Conservation (phyloP, 2,329 filamentous ascomycete species). For the Gremmenia infestans region DNA sequence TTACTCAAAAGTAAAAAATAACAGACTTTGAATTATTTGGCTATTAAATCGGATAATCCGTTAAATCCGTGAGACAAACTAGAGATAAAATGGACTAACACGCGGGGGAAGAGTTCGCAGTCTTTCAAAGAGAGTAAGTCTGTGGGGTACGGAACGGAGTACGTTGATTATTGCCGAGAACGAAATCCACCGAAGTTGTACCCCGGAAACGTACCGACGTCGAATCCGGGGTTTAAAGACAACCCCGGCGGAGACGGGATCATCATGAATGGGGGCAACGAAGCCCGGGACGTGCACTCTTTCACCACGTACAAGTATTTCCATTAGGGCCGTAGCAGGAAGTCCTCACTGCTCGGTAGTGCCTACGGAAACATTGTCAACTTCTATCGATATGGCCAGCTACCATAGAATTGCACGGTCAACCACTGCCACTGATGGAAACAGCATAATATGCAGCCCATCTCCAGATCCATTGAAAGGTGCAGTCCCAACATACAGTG, state of each 20-base stretch:
- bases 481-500: background rate
- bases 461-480: background rate
- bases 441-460: background rate
- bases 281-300: constrained; percentile 68
- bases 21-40: too few relatives aligned
- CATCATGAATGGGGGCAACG: constrained; percentile 66
- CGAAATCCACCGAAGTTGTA: too few relatives aligned
- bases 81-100: too few relatives aligned
- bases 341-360: constrained; percentile 65
- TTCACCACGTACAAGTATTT: constrained; percentile 74
- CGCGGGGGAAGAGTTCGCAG: too few relatives aligned
- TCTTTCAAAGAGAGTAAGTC: too few relatives aligned
- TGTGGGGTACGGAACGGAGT: too few relatives aligned
- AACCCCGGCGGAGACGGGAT: constrained; percentile 63
- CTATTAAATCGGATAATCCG: too few relatives aligned
- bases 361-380: constrained; percentile 67
- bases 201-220: too few relatives aligned
- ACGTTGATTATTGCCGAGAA: too few relatives aligned
- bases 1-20: too few relatives aligned
- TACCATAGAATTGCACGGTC: constrained; percentile 24
- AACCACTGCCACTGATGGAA: constrained; percentile 10
- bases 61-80: too few relatives aligned
- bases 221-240: background rate
- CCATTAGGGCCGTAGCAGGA: constrained; percentile 76
- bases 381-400: constrained; percentile 60